Base-by-base conservation (phyloP, 2,329 filamentous ascomycete species). In the Phialophora verrucosa region DNA sequence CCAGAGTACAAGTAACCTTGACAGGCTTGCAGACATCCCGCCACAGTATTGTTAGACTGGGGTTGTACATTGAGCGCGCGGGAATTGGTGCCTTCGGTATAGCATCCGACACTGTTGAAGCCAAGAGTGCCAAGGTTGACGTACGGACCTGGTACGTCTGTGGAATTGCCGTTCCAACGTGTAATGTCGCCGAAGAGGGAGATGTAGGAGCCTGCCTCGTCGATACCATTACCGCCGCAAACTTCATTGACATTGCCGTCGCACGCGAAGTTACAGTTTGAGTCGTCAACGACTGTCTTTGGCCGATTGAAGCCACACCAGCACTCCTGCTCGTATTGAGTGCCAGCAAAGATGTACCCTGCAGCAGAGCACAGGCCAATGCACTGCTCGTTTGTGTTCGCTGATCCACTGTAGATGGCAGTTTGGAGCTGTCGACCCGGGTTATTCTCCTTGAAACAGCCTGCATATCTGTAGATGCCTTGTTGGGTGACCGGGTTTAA, bases 41-140 rank as follows among this genome's bases (percentile, higher is more conserved):
- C 65, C 27, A 77, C 70, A 2, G 76, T 78, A 57, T 77, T 77
- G 62, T 69, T 67, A 2, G 77, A 75, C 62, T 62, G 69, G 12
- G 77, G 55, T n/a, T 65, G 62, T 32, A 70, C 66, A 55, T 27
- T 65, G 8, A 76, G 20, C 42, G 77, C 74, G 27, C 79, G 75
- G 31, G 77, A 77, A 51, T 68, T 68, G 4, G 69, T 67, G 4
- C 74, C 75, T 64, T 81, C 79, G 29, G 73, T 72, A 68, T 80
- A 81, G 60, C 80, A 82, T 20, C 79, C 80, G 4, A 81, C 71
- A 79, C 29, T 76, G 72, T 64, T 76, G 60, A 66, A 70, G 23
- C 66, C 66, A 12, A 68, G 66, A 77, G 47, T 67, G 65, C 59
- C 70, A 63, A 62, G 65, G 47, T 65, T 71, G 63, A 65, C 63